These are phyloP conservation scores for Candida montana DNA, from an alignment of 805 yeast genomes.

Conservation along the genomic window DNA sequence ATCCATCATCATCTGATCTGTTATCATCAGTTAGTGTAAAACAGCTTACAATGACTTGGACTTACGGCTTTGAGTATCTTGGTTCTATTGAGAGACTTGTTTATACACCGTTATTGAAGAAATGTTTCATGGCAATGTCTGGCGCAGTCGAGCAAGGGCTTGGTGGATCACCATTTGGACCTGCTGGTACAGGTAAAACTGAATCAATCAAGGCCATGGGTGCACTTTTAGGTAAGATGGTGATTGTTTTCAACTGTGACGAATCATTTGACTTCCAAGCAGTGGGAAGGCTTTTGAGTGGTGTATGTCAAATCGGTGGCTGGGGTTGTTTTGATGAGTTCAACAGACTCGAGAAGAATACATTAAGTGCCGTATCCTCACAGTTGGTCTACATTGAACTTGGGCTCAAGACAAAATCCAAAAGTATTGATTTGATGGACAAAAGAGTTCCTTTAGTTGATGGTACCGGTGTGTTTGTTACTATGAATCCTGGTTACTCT, in stretches of 20 bases:
- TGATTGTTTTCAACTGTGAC: constrained; percentile 86
- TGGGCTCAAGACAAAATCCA: constrained; percentile 32
- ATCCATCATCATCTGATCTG: constrained; percentile 18
- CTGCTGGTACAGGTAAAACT: constrained; percentile 97
- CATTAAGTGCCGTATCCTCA: constrained; percentile 80
- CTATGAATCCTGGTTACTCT: constrained; percentile 85
- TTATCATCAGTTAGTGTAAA: constrained; percentile 36
- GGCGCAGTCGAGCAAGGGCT: constrained; percentile 65
- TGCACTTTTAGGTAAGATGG: constrained; percentile 71
- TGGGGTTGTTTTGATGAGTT: constrained; percentile 98
- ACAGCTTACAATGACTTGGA: constrained; percentile 47
- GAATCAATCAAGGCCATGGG: constrained; percentile 86
- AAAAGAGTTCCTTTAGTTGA: constrained; percentile 33
- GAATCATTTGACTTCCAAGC: constrained; percentile 79
- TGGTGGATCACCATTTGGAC: constrained; percentile 94
- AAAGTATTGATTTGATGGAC: constrained; percentile 37
- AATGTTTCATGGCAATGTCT: constrained; percentile 62
- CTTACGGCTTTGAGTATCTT: constrained; percentile 77
- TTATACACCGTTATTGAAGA: constrained; percentile 64
- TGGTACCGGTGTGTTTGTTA: constrained; percentile 72
- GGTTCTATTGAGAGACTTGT: constrained; percentile 74
- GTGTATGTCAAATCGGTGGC: constrained; percentile 77
- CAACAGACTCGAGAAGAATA: constrained; percentile 66
- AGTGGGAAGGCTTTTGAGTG: constrained; percentile 70
- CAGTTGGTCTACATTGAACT: constrained; percentile 68